phyloP scores from a whole-genome alignment of 768 basidiomycete genomes.

The Hericium alpestre region DNA sequence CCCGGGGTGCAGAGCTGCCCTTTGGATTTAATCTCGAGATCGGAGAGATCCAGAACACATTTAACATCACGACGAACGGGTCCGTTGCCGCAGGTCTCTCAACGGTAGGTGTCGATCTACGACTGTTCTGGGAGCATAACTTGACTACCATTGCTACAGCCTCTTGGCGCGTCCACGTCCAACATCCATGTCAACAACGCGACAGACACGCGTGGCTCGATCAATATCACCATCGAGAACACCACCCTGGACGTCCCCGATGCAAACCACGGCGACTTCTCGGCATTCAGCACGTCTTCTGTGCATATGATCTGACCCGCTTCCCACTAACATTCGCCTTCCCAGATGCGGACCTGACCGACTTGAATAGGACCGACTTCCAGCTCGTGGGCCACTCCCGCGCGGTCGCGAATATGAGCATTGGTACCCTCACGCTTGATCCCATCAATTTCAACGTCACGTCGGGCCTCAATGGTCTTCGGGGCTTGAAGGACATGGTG shows the following conservation, averaged over 20 bases:
- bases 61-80: constrained; percentile 48
- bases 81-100: constrained; percentile 44
- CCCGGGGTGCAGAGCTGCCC: constrained; percentile 47
- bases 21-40: constrained; percentile 59
- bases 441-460: constrained; percentile 65
- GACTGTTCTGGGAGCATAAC: too few relatives aligned
- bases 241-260: constrained; percentile 41
- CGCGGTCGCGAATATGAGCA: constrained; percentile 48
- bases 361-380: constrained; percentile 37
- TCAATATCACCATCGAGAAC: constrained; percentile 51
- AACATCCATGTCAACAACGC: constrained; percentile 40
- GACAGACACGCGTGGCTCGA: constrained; percentile 48
- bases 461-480: constrained; percentile 47
- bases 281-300: constrained; percentile 42
- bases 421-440: constrained; percentile 60
- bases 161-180: constrained; percentile 54
- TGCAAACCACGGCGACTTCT: constrained; percentile 38
- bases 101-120: constrained; percentile 30
- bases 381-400: constrained; percentile 47
- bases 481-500: constrained; percentile 47
- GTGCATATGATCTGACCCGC: neutral
- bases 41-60: constrained; percentile 52
- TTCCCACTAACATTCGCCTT: neutral
- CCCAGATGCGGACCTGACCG: constrained; percentile 48
- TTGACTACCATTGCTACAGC: constrained; percentile 24